phyloP scores from a whole-genome alignment of 352 stramenopile species.

The Pythium dissotocum region DNA sequence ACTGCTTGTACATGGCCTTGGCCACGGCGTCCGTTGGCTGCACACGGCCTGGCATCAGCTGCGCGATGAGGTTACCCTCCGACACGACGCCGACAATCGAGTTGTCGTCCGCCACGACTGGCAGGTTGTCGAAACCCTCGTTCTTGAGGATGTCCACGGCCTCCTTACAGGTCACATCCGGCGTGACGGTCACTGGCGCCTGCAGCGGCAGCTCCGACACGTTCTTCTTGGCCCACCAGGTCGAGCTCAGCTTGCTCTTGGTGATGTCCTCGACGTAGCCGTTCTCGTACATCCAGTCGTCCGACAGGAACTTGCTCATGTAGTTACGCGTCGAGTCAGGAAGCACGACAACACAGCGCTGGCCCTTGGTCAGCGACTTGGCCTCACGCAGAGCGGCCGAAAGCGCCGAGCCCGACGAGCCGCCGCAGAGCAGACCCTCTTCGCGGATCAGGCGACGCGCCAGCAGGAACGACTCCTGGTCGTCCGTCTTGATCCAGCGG shows the following conservation, averaged over 20 bases:
- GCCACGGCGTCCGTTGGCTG: constrained; percentile 83
- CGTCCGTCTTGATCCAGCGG: constrained; percentile 93
- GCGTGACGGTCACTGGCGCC: constrained; percentile 91
- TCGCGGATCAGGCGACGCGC: constrained; percentile 93
- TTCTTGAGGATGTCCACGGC: constrained; percentile 94
- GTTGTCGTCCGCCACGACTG: constrained; percentile 77
- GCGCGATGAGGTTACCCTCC: constrained; percentile 94
- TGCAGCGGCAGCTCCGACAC: constrained; percentile 88
- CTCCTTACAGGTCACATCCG: constrained; percentile 91
- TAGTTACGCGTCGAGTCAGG: constrained; percentile 97
- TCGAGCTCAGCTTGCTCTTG: constrained; percentile 78
- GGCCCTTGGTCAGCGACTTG: constrained; percentile 82
- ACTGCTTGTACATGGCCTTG: constrained; percentile 96
- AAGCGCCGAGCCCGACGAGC: constrained; percentile 92
- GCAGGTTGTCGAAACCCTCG: constrained; percentile 87
- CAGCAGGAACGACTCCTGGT: constrained; percentile 94
- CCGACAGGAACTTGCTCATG: constrained; percentile 97
- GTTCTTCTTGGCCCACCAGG: constrained; percentile 95
- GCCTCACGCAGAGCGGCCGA: constrained; percentile 83
- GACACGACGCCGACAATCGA: constrained; percentile 95
- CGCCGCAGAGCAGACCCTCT: constrained; percentile 94
- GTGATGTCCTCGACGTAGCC: constrained; percentile 78
- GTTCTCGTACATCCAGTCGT: constrained; percentile 94
- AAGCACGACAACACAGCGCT: constrained; percentile 95
- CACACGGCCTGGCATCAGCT: constrained; percentile 90